A percentile compares a stretch with the other conserved stretches of the same genome.
These are phyloP conservation scores for Lanzia echinophila DNA, from an alignment of 2,329 filamentous ascomycete species.

Conservation along the genomic window DNA sequence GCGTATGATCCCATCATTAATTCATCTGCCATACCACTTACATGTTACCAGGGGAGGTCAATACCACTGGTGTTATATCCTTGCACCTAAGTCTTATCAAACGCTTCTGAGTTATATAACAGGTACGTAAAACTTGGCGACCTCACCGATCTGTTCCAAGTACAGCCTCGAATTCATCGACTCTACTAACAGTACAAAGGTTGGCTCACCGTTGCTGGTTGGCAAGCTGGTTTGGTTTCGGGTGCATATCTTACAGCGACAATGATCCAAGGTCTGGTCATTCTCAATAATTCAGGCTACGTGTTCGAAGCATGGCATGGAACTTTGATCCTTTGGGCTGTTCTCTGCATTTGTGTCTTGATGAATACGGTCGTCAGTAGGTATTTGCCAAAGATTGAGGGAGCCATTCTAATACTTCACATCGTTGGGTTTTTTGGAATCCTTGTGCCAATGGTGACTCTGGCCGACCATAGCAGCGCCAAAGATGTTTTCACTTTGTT, in stretches of 20 bases:
- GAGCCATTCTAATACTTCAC: slow-evolving; percentile 38
- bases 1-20: neutral
- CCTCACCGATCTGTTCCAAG: neutral
- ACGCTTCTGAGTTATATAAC: slow-evolving; percentile 48
- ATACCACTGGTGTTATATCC: slow-evolving; percentile 50
- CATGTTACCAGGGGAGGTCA: slow-evolving; percentile 40
- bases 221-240: slow-evolving; percentile 37
- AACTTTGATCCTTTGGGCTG: slow-evolving; percentile 35
- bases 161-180: neutral
- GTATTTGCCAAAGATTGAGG: slow-evolving; percentile 37
- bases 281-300: slow-evolving; percentile 31
- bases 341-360: slow-evolving; percentile 33
- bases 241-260: slow-evolving; percentile 37
- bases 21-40: neutral
- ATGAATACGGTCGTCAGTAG: slow-evolving; percentile 37
- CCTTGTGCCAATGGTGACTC: slow-evolving; percentile 33
- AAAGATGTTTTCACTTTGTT: slow-evolving; percentile 27
- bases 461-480: slow-evolving; percentile 15
- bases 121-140: slow-evolving; percentile 25
- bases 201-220: slow-evolving; percentile 39
- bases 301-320: slow-evolving; percentile 34
- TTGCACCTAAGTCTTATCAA: slow-evolving; percentile 40
- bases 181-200: slow-evolving; percentile 26
- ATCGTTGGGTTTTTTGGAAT: slow-evolving; percentile 39
- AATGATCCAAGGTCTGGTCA: slow-evolving; percentile 37